These are phyloP conservation scores for Termitomyces sp. DNA, from an alignment of 768 basidiomycete genomes.

Conservation along the genomic window DNA sequence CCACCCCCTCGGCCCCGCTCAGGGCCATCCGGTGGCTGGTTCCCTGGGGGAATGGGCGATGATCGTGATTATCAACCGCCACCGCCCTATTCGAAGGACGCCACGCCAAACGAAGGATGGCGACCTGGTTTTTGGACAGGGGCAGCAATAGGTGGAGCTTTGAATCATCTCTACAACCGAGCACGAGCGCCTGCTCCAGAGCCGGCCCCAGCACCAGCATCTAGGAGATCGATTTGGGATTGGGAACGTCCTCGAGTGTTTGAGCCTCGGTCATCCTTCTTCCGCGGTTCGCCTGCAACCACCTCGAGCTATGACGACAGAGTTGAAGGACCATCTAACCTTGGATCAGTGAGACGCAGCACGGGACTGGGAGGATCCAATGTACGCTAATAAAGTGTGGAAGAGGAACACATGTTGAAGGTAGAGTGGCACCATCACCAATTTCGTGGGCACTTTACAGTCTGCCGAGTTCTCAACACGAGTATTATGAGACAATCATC, in stretches of 20 bases:
- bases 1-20: constrained; percentile 26
- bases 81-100: constrained; percentile 53
- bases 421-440: background rate
- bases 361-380: constrained; percentile 78
- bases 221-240: constrained; percentile 36
- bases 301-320: constrained; percentile 37
- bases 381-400: constrained; percentile 40
- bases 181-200: constrained; percentile 10
- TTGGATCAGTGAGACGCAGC: constrained; percentile 70
- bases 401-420: background rate
- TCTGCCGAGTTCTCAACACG: background rate
- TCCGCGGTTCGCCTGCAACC: constrained; percentile 22
- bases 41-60: constrained; percentile 42
- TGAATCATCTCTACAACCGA: constrained; percentile 49
- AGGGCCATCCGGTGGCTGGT: constrained; percentile 42
- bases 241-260: constrained; percentile 48
- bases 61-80: constrained; percentile 39
- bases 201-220: constrained; percentile 2
- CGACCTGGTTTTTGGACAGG: constrained; percentile 86
- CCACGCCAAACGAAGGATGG: constrained; percentile 32
- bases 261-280: constrained; percentile 21
- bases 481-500: background rate
- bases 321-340: constrained; percentile 62
- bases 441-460: background rate
- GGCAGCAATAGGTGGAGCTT: constrained; percentile 66